These are phyloP conservation scores for Oryza longistaminata DNA, from an alignment of 176 grass and related monocot species.

Conservation along the genomic window DNA sequence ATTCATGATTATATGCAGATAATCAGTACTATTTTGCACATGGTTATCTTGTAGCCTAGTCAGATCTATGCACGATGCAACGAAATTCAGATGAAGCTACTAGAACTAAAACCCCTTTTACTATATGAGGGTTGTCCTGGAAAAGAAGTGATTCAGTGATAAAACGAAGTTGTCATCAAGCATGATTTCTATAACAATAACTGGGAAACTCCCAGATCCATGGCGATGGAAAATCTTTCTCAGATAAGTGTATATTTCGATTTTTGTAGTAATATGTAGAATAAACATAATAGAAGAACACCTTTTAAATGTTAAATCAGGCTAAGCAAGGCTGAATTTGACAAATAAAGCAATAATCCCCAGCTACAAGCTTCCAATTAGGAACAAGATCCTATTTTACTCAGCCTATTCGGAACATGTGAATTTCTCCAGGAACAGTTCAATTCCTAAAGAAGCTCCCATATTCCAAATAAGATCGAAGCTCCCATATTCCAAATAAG, in stretches of 20 bases:
- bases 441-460: neutral
- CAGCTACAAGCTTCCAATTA: neutral
- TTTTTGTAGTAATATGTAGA: neutral
- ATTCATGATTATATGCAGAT: neutral
- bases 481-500: neutral
- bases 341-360: neutral
- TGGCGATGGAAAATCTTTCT: neutral
- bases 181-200: neutral
- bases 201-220: neutral
- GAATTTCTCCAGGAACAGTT: neutral
- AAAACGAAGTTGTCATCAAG: neutral
- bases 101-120: neutral
- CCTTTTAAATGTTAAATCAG: neutral
- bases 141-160: neutral
- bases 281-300: neutral
- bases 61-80: constrained; percentile 5
- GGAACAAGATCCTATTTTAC: neutral
- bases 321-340: neutral
- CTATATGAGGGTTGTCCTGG: neutral
- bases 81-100: neutral
- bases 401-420: neutral
- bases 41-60: neutral
- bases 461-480: neutral
- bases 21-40: neutral
- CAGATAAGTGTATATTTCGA: neutral